phyloP scores from a whole-genome alignment of 805 yeast species.

The Starmerella sirachaensis region DNA sequence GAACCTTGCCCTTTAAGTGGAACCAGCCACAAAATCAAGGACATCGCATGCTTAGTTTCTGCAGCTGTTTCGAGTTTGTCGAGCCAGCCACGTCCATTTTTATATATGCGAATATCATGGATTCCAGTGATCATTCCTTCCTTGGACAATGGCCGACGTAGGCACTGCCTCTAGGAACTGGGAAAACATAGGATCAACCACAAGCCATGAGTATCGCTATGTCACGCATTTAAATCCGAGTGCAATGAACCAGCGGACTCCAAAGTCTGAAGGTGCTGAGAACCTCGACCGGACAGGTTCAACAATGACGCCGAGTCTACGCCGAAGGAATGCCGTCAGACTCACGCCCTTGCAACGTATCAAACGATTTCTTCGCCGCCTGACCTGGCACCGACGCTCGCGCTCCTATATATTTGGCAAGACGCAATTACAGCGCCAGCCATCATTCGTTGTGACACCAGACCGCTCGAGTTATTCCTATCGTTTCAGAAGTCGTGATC shows the following conservation, averaged over 20 bases:
- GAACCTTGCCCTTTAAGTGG: too few species aligned
- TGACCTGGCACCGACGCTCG: slow-evolving; percentile 11
- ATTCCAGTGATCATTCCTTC: neutral
- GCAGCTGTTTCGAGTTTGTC: too few species aligned
- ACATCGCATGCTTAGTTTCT: too few species aligned
- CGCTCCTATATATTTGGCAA: slow-evolving; percentile 13
- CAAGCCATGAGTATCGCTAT: slow-evolving; percentile 5
- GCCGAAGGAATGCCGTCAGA: slow-evolving; percentile 14
- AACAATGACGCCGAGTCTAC: slow-evolving; percentile 4
- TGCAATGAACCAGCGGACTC: too few species aligned
- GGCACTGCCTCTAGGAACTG: slow-evolving; percentile 1
- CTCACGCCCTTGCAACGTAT: slow-evolving; percentile 9
- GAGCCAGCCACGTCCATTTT: too few species aligned
- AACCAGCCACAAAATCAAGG: too few species aligned
- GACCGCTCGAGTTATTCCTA: slow-evolving; percentile 17
- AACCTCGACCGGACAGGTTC: neutral
- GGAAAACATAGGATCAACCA: slow-evolving; percentile 16
- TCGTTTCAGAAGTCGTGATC: slow-evolving; percentile 11
- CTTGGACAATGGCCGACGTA: slow-evolving; percentile 3
- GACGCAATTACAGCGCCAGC: slow-evolving; percentile 15
- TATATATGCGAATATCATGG: neutral
- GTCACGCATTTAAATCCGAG: slow-evolving; percentile 11
- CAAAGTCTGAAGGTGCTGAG: neutral
- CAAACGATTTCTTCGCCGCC: slow-evolving; percentile 9
- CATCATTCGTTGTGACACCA: slow-evolving; percentile 21